A percentile compares a stretch with the other conserved stretches of the same genome.
phyloP scores from a whole-genome alignment of 148 eudicot species.

The Hydrangea macrophylla region DNA sequence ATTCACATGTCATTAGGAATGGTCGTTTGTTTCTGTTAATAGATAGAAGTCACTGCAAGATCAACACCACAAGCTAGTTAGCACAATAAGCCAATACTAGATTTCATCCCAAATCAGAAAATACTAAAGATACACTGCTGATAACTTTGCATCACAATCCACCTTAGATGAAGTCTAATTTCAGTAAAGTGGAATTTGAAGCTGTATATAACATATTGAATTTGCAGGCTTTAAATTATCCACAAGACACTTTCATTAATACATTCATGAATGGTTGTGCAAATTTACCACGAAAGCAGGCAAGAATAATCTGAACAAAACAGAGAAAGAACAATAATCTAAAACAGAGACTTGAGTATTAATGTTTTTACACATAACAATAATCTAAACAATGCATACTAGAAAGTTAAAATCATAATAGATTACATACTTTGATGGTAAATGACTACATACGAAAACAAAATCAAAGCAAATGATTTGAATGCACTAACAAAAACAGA shows the following conservation, averaged over 20 bases:
- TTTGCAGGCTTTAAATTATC: not conserved
- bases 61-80: not conserved
- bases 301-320: not conserved
- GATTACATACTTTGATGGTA: not conserved
- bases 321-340: no score
- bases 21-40: no score
- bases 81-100: not conserved
- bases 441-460: not conserved
- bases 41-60: no score
- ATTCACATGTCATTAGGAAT: no score
- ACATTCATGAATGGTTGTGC: not conserved
- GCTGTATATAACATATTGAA: not conserved
- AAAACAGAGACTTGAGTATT: no score
- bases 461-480: not conserved
- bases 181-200: constrained; percentile 3
- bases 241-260: constrained; percentile 3
- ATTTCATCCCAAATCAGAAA: not conserved
- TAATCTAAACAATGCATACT: no score
- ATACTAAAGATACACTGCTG: not conserved
- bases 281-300: not conserved
- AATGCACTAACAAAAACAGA: not conserved
- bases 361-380: no score
- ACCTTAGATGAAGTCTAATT: not conserved
- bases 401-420: not conserved
- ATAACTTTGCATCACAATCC: not conserved